Percentiles rank a stretch among this genome's conserved stretches.
Evolutionary conservation across 129 eudicot genomes (phyloP).

Genomic region (Logfia minima): DNA sequence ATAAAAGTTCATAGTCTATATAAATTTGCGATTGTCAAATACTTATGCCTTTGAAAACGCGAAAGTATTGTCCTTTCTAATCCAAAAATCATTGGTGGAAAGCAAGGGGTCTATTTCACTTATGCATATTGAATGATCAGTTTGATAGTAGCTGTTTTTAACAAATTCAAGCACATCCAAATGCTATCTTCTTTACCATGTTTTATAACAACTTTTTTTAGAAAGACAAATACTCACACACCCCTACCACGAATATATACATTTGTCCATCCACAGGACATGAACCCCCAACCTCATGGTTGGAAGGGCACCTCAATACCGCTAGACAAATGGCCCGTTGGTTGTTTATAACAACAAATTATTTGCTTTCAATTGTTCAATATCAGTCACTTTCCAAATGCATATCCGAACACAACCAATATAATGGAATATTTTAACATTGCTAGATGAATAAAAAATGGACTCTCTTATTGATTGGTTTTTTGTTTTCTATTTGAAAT

Average conservation of each 20-base stretch:
- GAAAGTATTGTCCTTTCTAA: neutral
- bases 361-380: neutral
- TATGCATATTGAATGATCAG: neutral
- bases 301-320: too few relatives aligned
- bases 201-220: neutral
- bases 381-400: slow-evolving; percentile 3
- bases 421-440: slow-evolving; percentile 8
- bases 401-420: slow-evolving; percentile 6
- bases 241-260: too few relatives aligned
- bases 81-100: neutral
- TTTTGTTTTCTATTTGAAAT: slow-evolving; percentile 12
- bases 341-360: neutral
- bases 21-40: neutral
- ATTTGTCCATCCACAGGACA: too few relatives aligned
- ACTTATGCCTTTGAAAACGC: neutral
- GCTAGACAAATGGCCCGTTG: too few relatives aligned
- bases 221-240: too few relatives aligned
- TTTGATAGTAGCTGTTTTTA: neutral
- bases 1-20: neutral
- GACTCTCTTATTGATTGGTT: neutral
- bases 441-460: neutral
- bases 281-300: too few relatives aligned
- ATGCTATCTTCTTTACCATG: neutral
- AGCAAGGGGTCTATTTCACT: neutral
- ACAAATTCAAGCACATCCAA: neutral